phyloP scores from a whole-genome alignment of 2,329 filamentous ascomycete species.

The Ilyonectria mors-panacis region DNA sequence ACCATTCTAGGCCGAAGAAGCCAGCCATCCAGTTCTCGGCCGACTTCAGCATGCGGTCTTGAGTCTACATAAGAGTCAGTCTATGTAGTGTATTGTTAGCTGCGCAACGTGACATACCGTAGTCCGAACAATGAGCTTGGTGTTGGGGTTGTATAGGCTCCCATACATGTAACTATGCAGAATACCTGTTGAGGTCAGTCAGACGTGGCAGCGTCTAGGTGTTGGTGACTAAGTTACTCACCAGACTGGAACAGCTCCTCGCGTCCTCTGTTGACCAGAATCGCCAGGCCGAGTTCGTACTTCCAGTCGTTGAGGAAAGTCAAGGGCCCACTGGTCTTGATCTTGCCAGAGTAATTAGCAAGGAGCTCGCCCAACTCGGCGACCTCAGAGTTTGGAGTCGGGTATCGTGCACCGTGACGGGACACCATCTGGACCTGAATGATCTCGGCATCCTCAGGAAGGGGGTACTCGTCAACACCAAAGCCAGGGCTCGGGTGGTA shows the following conservation, averaged over 20 bases:
- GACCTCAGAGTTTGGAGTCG: slow-evolving; percentile 72
- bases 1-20: slow-evolving; percentile 83
- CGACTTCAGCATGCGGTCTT: slow-evolving; percentile 83
- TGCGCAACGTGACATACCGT: slow-evolving; percentile 60
- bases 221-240: slow-evolving; percentile 31
- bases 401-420: slow-evolving; percentile 82
- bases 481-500: slow-evolving; percentile 82
- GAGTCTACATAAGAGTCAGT: slow-evolving; percentile 64
- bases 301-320: slow-evolving; percentile 78
- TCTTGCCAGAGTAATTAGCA: slow-evolving; percentile 65
- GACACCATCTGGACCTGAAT: slow-evolving; percentile 80
- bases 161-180: slow-evolving; percentile 82
- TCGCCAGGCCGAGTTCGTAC: slow-evolving; percentile 78
- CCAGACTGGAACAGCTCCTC: slow-evolving; percentile 80
- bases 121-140: slow-evolving; percentile 80
- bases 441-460: slow-evolving; percentile 77
- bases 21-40: slow-evolving; percentile 85
- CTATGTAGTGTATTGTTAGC: not conserved
- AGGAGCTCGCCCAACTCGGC: slow-evolving; percentile 70
- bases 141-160: slow-evolving; percentile 78
- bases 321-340: slow-evolving; percentile 72
- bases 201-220: not conserved
- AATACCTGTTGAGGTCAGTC: slow-evolving; percentile 61
- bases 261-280: slow-evolving; percentile 80
- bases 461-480: slow-evolving; percentile 79